Percentiles rank a stretch among this genome's conserved stretches.
Conservation (phyloP, 1,139 yeast genomes). For the Citeromyces hawaiiensis region DNA sequence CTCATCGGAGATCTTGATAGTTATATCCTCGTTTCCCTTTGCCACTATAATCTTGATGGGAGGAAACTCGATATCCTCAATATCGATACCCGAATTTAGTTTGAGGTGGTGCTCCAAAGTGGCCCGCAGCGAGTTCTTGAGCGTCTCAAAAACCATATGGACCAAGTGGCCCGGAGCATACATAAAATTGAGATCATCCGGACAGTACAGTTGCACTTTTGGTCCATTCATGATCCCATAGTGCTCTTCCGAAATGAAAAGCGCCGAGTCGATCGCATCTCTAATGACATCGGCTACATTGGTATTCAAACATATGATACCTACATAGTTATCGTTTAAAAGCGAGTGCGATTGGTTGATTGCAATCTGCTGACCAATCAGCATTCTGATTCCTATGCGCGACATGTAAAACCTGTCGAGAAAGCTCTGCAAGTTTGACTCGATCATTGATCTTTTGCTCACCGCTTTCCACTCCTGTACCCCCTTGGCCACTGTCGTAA, state of each 20-base stretch:
- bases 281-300: slow-evolving; percentile 69
- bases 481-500: slow-evolving; percentile 86
- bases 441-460: slow-evolving; percentile 32
- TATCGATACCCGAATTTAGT: slow-evolving; percentile 33
- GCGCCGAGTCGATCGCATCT: slow-evolving; percentile 79
- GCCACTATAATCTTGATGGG: slow-evolving; percentile 80
- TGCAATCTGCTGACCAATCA: slow-evolving; percentile 82
- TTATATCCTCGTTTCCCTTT: slow-evolving; percentile 86
- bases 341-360: slow-evolving; percentile 36
- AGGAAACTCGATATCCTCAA: slow-evolving; percentile 62
- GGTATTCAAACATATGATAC: slow-evolving; percentile 73
- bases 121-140: slow-evolving; percentile 75
- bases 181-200: slow-evolving; percentile 61
- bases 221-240: slow-evolving; percentile 79
- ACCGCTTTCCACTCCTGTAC: slow-evolving; percentile 77
- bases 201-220: slow-evolving; percentile 61
- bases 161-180: slow-evolving; percentile 85
- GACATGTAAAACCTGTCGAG: slow-evolving; percentile 79
- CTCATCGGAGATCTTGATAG: slow-evolving; percentile 86
- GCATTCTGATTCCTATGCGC: slow-evolving; percentile 79
- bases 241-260: slow-evolving; percentile 79
- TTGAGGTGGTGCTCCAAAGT: slow-evolving; percentile 61
- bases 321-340: slow-evolving; percentile 50
- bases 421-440: slow-evolving; percentile 62
- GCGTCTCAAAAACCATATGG: slow-evolving; percentile 78